Evolutionary conservation across 495 filamentous ascomycete species (phyloP).

Genomic region (Lichenothelia convexa): DNA sequence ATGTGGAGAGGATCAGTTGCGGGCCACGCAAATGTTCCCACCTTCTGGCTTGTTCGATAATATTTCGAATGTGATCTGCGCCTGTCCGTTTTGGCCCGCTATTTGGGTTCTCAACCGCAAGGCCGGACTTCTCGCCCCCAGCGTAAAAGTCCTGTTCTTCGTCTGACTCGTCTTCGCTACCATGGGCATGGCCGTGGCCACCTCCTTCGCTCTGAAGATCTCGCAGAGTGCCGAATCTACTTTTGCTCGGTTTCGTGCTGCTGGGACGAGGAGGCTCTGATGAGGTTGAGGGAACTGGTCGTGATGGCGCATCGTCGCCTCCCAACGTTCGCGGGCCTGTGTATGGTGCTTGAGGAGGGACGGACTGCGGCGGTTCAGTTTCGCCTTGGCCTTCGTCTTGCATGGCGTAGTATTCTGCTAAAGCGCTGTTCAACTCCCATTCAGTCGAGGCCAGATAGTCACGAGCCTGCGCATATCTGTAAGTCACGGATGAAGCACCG

Average conservation of each 20-base stretch:
- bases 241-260: slow-evolving; percentile 19
- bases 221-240: slow-evolving; percentile 36
- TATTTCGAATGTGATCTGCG: slow-evolving; percentile 51
- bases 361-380: slow-evolving; percentile 5
- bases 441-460: slow-evolving; percentile 46
- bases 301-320: slow-evolving; percentile 12
- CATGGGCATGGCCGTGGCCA: slow-evolving; percentile 39
- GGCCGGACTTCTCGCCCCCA: slow-evolving; percentile 88
- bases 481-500: too few species aligned
- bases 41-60: slow-evolving; percentile 67
- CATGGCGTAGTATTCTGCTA: slow-evolving; percentile 50
- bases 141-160: slow-evolving; percentile 71
- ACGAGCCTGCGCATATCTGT: slow-evolving; percentile 34
- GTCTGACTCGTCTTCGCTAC: slow-evolving; percentile 41
- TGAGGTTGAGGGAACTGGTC: slow-evolving; percentile 7
- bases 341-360: slow-evolving; percentile 4
- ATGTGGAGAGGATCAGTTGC: background rate
- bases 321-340: slow-evolving; percentile 16
- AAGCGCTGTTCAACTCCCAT: slow-evolving; percentile 54
- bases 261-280: slow-evolving; percentile 1
- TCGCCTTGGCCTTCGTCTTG: slow-evolving; percentile 34
- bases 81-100: too few species aligned
- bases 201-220: slow-evolving; percentile 33
- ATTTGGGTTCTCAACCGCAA: slow-evolving; percentile 82
- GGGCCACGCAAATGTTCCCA: slow-evolving; percentile 21